Conservation (phyloP, 1,284 basidiomycete genomes). For the Entoloma clypeatum region DNA sequence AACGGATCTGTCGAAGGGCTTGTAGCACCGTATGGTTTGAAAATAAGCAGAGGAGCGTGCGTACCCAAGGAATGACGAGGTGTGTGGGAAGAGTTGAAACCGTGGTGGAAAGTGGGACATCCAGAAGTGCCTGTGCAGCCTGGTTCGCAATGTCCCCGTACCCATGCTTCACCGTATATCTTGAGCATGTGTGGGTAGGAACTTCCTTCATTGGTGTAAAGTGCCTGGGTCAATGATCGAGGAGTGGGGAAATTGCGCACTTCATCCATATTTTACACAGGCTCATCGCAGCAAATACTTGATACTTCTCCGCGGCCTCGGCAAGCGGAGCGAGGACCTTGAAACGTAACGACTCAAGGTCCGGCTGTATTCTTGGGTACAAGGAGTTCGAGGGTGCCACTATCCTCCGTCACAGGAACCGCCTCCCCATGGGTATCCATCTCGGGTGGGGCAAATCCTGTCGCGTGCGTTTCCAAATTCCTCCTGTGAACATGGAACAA, state of each 20-base stretch:
- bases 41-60: too few species aligned
- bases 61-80: too few species aligned
- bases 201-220: not conserved
- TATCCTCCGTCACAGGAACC: slow-evolving; percentile 3
- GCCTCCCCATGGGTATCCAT: slow-evolving; percentile 5
- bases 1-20: too few species aligned
- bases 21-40: too few species aligned
- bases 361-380: slow-evolving; percentile 1
- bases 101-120: slow-evolving; percentile 4
- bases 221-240: not conserved
- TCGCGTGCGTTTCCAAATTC: slow-evolving; percentile 12
- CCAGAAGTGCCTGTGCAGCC: not conserved
- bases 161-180: slow-evolving; percentile 8
- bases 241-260: slow-evolving; percentile 1
- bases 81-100: too few species aligned
- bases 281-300: slow-evolving; percentile 5
- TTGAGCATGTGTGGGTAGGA: not conserved
- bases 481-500: slow-evolving; percentile 17
- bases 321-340: not conserved
- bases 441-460: slow-evolving; percentile 4
- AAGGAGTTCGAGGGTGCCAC: slow-evolving; percentile 7
- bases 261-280: slow-evolving; percentile 6
- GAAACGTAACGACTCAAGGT: not conserved
- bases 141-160: not conserved
- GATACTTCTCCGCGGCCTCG: slow-evolving; percentile 12